Base-by-base conservation (phyloP, 2,329 filamentous ascomycete genomes). In the Balansia obtecta region DNA sequence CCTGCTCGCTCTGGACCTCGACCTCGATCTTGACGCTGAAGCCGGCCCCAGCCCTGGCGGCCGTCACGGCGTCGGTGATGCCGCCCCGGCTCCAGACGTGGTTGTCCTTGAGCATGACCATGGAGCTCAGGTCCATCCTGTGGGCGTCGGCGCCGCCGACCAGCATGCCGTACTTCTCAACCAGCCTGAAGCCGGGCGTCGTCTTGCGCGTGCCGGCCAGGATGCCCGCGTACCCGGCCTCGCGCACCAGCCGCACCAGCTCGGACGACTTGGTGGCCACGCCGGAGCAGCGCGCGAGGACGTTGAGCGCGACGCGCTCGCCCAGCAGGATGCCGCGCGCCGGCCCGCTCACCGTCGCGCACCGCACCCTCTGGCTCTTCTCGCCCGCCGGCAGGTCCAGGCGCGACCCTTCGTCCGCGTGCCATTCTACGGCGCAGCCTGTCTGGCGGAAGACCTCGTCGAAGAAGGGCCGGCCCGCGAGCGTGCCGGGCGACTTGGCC, bases 91-190 rank as follows among this genome's bases (percentile, higher is more conserved):
- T 88, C 85, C 91, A 96, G 51, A 98, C 85, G 69, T 98, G 93
- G 69, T 98, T 98, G 69, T 98, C 93, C 73, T 98, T 98, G 56
- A 98, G 76, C 93, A 98, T 98, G 51, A 90, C 90, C 93, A 98
- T 97, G 56, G 84, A 80, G 65, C 82, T 86, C 51, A 98, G 74
- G 65, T 98, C 93, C 69, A 95, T 88, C 33, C 93, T 76, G 67
- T 98, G 93, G 2, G 84, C 80, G 68, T 98, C 93, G 15, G 88
- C 90, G 11, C 93, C 93, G 51, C 91, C 93, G 15, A 95, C 85
- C 20, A 96, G 73, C 85, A 98, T 96, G 58, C 89, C 93, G 68
- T 98, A 98, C 71, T 98, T 98, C 69, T 98, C 93, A 10, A 97
- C 90, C 4, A 97, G 72, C 11, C 93, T 78, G 71, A 97, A 98